Evolutionary conservation across 1,139 yeast species (phyloP), one percentile per base, ranked within the genome.

Genomic region (Tardiomyces digboiensis): DNA sequence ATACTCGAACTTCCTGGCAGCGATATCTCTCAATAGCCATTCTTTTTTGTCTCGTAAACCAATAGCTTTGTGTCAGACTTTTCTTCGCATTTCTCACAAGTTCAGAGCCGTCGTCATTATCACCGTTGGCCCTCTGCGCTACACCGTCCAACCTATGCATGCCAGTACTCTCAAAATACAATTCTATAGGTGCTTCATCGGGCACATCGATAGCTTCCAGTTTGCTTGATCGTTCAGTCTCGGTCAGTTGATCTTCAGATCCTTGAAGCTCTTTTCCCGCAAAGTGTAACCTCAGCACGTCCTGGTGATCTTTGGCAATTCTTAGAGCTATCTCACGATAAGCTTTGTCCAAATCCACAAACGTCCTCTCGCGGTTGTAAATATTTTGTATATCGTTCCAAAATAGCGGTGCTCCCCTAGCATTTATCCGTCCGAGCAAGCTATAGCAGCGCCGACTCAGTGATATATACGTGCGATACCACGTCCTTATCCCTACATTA

Each of bases 1-100:
- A 46, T 2, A 29, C 33, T n/a, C 33, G 33, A n/a, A 26, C 33
- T n/a, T 26, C 33, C 14, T 26, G 33, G 10, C 33, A 26, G 33
- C 33, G 33, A 16, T 26, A 26, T 16, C 33, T 4, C 3, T 26
- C 33, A 16, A 26, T 8, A 16, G 33, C 33, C 33, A 26, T 26
- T n/a, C 33, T n/a, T 16, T 26, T 26, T 5, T n/a, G 3, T 8
- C 33, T 26, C 10, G 33, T 26, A 16, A 13, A 16, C 33, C 33
- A 26, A 26, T 26, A 26, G 5, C 16, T 26, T 8, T 26, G 16
- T 4, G 33, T 13, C 5, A 26, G 10, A n/a, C 14, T 26, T 8
- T 26, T n/a, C 10, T 16, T 26, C 14, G 33, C 33, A n/a, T 8
- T n/a, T 8, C 16, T 16, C 5, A 26, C 33, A 5, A 26, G 33